These are phyloP conservation scores for Tolypocladium tundrense DNA, from an alignment of 2,329 filamentous ascomycete genomes.

Conservation along the genomic window DNA sequence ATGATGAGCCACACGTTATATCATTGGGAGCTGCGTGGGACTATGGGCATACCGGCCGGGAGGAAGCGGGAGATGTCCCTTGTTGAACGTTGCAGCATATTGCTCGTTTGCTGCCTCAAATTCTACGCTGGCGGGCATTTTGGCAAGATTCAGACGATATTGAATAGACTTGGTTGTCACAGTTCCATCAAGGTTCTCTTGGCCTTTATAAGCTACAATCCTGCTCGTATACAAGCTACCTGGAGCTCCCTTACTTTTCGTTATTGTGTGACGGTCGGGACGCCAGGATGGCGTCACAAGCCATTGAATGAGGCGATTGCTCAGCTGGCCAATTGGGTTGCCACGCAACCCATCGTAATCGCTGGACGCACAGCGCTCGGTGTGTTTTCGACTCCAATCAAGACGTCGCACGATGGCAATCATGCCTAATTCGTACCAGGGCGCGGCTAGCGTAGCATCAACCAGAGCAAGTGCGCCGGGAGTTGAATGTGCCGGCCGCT, in stretches of 20 bases:
- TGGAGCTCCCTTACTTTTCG: neutral
- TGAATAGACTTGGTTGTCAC: neutral
- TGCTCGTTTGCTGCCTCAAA: slow-evolving; percentile 29
- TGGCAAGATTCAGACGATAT: neutral
- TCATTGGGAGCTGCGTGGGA: neutral
- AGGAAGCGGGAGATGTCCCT: slow-evolving; percentile 56
- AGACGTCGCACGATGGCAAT: neutral
- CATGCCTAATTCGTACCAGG: neutral
- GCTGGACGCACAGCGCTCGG: neutral
- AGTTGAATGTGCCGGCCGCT: neutral
- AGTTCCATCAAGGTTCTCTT: neutral
- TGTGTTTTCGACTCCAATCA: neutral
- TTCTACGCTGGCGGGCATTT: slow-evolving; percentile 12
- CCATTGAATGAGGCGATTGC: neutral
- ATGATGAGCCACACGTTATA: neutral
- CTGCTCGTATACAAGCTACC: neutral
- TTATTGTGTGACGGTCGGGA: neutral
- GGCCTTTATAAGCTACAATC: neutral
- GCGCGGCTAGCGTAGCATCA: neutral
- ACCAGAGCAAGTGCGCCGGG: neutral
- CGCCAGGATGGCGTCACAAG: neutral
- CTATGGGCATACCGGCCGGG: slow-evolving; percentile 36
- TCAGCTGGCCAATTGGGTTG: neutral
- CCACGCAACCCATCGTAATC: too few relatives aligned
- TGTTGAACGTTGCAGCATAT: slow-evolving; percentile 55